Conservation (phyloP, 2,329 filamentous ascomycete genomes). For the Neopestalotiopsis rosae region DNA sequence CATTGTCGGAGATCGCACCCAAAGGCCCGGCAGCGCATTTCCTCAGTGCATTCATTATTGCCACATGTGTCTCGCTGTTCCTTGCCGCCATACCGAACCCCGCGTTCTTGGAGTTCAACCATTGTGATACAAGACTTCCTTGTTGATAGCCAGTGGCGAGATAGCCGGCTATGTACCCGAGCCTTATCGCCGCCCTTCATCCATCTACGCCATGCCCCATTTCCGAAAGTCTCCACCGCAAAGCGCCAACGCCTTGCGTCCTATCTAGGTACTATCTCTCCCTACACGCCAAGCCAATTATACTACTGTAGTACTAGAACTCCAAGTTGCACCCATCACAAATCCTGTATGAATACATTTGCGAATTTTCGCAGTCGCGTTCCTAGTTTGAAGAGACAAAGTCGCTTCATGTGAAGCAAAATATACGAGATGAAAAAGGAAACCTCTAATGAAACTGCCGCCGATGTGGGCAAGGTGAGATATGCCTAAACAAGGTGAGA, state of each 20-base stretch:
- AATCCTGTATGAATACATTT: not conserved
- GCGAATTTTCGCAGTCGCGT: not conserved
- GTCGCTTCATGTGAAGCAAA: not conserved
- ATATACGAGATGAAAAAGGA: not conserved
- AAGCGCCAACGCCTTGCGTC: not conserved
- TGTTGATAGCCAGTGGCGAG: not conserved
- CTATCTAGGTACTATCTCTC: not conserved
- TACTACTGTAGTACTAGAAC: not conserved
- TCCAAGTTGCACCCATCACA: not conserved
- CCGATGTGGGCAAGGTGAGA: slow-evolving; percentile 3
- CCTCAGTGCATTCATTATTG: not conserved
- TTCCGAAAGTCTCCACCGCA: not conserved
- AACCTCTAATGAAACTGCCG: not conserved
- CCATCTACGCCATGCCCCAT: not conserved
- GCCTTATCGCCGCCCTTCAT: not conserved
- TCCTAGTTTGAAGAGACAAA: not conserved
- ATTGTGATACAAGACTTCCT: not conserved
- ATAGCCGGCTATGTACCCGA: slow-evolving; percentile 1
- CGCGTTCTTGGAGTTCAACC: not conserved
- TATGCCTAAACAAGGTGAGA: not conserved
- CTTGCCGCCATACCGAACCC: not conserved
- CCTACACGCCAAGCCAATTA: not conserved
- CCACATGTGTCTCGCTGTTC: not conserved
- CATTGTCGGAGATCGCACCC: not conserved
- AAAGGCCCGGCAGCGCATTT: not conserved